Conservation (phyloP, 192 early-diverging fungal genomes). For the Backusella macrospora region DNA sequence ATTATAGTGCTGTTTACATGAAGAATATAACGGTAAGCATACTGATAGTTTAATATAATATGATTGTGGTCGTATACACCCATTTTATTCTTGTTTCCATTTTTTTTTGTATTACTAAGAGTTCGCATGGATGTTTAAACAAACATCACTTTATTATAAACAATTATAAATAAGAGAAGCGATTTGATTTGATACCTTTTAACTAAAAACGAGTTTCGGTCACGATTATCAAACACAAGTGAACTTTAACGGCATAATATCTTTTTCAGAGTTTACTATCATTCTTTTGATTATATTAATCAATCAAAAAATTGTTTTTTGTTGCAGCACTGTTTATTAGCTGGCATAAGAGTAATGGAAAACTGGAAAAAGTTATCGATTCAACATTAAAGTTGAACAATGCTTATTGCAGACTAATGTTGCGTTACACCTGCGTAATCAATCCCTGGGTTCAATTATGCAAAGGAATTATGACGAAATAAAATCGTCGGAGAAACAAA, state of each 20-base stretch:
- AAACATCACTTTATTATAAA: background rate
- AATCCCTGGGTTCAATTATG: background rate
- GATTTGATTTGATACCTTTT: background rate
- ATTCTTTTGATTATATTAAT: background rate
- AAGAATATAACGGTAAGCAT: background rate
- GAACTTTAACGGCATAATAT: background rate
- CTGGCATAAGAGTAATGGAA: background rate
- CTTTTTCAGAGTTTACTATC: background rate
- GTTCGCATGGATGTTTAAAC: background rate
- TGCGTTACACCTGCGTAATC: background rate
- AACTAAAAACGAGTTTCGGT: too few relatives aligned
- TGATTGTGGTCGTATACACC: background rate
- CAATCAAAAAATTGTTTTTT: background rate
- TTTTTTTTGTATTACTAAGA: background rate
- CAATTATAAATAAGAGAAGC: background rate
- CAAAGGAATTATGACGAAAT: background rate
- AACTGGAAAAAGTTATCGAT: background rate
- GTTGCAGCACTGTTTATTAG: background rate
- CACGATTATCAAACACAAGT: too few relatives aligned
- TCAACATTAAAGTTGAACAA: background rate
- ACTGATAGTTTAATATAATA: constrained; percentile 5
- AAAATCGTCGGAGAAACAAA: background rate
- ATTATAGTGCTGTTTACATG: background rate
- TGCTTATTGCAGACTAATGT: background rate
- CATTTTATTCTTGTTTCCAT: too few relatives aligned